Conservation (phyloP, 164 flowering plant genomes). For the Magnolia changhungtana region DNA sequence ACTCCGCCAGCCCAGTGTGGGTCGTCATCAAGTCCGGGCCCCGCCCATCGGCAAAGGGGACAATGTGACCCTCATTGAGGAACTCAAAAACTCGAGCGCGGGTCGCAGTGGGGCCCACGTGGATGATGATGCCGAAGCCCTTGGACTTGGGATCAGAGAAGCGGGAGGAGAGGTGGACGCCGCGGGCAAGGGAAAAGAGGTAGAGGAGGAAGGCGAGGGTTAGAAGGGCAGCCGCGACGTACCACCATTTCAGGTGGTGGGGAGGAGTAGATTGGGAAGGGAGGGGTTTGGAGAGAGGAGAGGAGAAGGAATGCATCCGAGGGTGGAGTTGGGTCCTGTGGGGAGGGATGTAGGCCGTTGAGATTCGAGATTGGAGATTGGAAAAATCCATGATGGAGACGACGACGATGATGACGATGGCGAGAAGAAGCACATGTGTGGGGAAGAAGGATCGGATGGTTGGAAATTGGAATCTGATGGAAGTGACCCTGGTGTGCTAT, state of each 20-base stretch:
- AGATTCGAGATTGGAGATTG: constrained; percentile 35
- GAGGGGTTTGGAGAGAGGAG: constrained; percentile 13
- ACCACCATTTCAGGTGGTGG: constrained; percentile 25
- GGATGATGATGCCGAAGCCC: constrained; percentile 35
- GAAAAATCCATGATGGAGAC: constrained; percentile 25
- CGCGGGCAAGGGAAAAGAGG: constrained; percentile 34
- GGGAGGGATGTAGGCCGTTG: constrained; percentile 33
- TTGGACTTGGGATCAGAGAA: constrained; percentile 25
- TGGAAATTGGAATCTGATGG: not conserved
- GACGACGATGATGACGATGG: not conserved
- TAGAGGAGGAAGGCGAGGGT: constrained; percentile 37
- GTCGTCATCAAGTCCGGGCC: constrained; percentile 17
- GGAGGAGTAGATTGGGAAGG: constrained; percentile 8
- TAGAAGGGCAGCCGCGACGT: constrained; percentile 30
- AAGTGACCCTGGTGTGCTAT: too few species aligned
- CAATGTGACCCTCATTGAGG: constrained; percentile 29
- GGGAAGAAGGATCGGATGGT: not conserved
- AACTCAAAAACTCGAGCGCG: constrained; percentile 41
- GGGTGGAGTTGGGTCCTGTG: constrained; percentile 53
- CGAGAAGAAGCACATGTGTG: constrained; percentile 2
- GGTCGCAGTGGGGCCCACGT: constrained; percentile 23
- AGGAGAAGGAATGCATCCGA: constrained; percentile 34
- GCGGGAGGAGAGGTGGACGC: constrained; percentile 37
- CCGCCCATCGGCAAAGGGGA: constrained; percentile 28
- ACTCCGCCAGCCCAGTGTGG: constrained; percentile 24